Evolutionary conservation across 768 basidiomycete genomes (phyloP), one percentile per base, ranked within the genome.

Genomic region (Suillus decipiens): DNA sequence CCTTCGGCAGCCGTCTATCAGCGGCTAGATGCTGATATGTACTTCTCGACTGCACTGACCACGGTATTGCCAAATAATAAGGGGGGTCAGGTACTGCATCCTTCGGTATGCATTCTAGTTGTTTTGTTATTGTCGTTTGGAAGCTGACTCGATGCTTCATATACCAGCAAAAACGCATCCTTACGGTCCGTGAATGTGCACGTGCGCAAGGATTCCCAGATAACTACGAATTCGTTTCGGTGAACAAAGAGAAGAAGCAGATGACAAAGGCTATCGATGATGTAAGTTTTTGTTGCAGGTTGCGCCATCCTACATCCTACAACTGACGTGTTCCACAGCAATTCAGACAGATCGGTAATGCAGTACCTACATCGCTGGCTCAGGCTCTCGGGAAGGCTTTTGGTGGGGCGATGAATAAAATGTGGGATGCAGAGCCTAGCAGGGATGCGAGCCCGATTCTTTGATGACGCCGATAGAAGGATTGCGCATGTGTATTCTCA

Each of bases 191-290:
- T 37, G 90, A 92, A 69, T 84, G 81, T 50, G 90, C 90, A 19
- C 82, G 92, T 28, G 84, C 87, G 0, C 92, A 93, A 75, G 92
- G 92, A 0, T 93, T 93, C 67, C 89, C 89, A 0, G 92, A 93
- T 64, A 48, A 76, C 42, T 91, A 89, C 65, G 64, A 80, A n/a
- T 90, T 93, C 63, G 66, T 80, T 56, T 89, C 88, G 0, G 76
- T 71, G 3, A 79, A 83, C 43, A 69, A 73, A 6, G 62, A 68
- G 0, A 69, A 63, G 5, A 76, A 75, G 19, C 8, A 10, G 22
- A 36, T 14, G 19, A 0, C 19, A 33, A 53, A 53, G 24, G 72
- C 79, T 37, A 67, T 85, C 1, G 67, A 76, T 14, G 87, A 90
- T 65, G 91, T 92, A 62, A 63, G 85, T 79, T 15, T 37, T 33